Base-by-base conservation (phyloP, 164 flowering plant species). In the Akebia trifoliata region DNA sequence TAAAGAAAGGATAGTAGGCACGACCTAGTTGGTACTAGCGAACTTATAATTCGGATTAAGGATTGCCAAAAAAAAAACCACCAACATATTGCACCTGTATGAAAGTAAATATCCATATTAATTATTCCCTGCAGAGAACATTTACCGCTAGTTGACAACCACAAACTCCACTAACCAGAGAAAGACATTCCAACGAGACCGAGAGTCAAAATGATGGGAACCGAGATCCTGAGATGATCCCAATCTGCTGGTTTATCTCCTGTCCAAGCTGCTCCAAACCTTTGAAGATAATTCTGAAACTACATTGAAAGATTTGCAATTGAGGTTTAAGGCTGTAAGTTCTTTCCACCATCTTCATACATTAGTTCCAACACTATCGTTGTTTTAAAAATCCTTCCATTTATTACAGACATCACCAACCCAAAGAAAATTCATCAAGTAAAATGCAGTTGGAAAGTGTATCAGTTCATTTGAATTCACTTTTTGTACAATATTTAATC, bases 11-110 rank as follows among this genome's bases (percentile, higher is more conserved):
- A 73, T 88, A 88, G 72, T 68, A 94, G 31, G 97, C 93, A 72
- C n/a, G n/a, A n/a, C 96, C 99, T 24, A 94, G 69, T 60, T 94
- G 99, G 71, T 90, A 94, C 99, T 97, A 94, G 20, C 99, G 96
- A 55, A 90, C 88, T 53, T 90, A 74, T 62, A 94, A 62, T 74
- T 90, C 99, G 34, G 87, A 65, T 52, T 90, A 95, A 61, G 96
- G 96, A 59, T 90, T 90, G 42, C n/a, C 99, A 96, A n/a, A n/a
- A 67, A 94, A 94, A 69, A 79, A 94, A 1, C 99, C 99, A 73
- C 97, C 99, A 77, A 94, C 78, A 82, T 94, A n/a, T 97, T 12
- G 97, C 99, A 73, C 99, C 99, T 94, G 66, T 29, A 35, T 40
- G 56, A 39, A 49, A 64, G n/a, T n/a, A n/a, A n/a, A n/a, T n/a